Conservation (phyloP, 2,329 filamentous ascomycete species). For the Elsinoe ampelina region DNA sequence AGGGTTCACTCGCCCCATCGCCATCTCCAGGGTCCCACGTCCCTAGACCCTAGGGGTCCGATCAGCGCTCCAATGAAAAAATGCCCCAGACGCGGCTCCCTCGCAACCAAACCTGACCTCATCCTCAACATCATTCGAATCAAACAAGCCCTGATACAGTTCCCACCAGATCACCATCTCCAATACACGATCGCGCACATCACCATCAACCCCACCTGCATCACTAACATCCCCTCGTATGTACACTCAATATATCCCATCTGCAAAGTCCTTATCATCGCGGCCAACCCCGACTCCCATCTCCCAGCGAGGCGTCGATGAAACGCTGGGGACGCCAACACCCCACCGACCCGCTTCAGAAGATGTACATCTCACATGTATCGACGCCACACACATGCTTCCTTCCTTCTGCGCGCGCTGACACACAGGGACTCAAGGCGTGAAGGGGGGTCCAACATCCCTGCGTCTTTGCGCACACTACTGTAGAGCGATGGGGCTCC, state of each 20-base stretch:
- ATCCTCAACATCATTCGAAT: background rate
- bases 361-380: background rate
- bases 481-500: no score
- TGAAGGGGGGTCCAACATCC: no score
- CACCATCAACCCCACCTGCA: background rate
- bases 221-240: background rate
- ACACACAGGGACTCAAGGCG: no score
- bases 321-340: conserved; percentile 11
- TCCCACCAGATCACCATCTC: background rate
- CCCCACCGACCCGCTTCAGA: conserved; percentile 1
- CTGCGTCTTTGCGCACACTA: no score
- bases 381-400: background rate
- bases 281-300: background rate
- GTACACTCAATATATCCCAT: background rate
- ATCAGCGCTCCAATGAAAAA: background rate
- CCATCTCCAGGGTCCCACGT: background rate
- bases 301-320: background rate
- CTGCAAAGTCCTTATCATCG: background rate
- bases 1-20: background rate
- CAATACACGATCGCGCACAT: background rate
- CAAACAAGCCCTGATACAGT: background rate
- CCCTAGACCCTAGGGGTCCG: background rate
- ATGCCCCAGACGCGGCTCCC: background rate
- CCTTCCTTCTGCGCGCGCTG: background rate
- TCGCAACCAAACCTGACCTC: conserved; percentile 1